These are phyloP conservation scores for Sarocladium kiliense DNA, from an alignment of 2,329 filamentous ascomycete genomes.

Conservation along the genomic window DNA sequence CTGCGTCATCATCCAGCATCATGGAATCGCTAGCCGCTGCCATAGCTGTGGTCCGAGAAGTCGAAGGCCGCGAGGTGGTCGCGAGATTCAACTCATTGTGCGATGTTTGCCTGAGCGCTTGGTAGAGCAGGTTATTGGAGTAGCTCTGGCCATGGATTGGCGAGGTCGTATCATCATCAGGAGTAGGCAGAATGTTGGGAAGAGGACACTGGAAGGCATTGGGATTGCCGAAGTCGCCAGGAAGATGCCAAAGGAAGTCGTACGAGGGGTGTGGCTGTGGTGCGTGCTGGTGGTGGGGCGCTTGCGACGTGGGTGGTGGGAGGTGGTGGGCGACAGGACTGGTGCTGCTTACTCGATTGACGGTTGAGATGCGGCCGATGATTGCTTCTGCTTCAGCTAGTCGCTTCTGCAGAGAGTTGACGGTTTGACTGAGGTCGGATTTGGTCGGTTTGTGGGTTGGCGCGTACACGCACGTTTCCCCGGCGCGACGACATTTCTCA, in stretches of 20 bases:
- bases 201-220: neutral
- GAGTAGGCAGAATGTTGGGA: neutral
- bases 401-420: conserved; percentile 3
- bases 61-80: neutral
- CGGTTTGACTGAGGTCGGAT: conserved; percentile 9
- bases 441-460: conserved; percentile 1
- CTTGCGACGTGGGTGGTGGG: too few relatives aligned
- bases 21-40: neutral
- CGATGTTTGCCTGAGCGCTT: neutral
- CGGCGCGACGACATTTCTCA: conserved; percentile 8
- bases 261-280: neutral
- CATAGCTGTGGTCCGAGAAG: neutral
- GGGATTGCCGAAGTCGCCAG: neutral
- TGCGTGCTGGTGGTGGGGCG: too few relatives aligned
- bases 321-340: neutral
- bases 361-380: neutral
- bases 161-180: neutral
- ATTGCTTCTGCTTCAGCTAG: neutral
- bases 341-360: neutral
- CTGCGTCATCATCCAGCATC: neutral
- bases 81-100: neutral
- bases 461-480: conserved; percentile 9
- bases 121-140: neutral
- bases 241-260: neutral
- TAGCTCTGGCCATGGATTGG: neutral